Evolutionary conservation across 108 stramenopile species (phyloP).

Genomic region (Aurantiochytrium sp.): DNA sequence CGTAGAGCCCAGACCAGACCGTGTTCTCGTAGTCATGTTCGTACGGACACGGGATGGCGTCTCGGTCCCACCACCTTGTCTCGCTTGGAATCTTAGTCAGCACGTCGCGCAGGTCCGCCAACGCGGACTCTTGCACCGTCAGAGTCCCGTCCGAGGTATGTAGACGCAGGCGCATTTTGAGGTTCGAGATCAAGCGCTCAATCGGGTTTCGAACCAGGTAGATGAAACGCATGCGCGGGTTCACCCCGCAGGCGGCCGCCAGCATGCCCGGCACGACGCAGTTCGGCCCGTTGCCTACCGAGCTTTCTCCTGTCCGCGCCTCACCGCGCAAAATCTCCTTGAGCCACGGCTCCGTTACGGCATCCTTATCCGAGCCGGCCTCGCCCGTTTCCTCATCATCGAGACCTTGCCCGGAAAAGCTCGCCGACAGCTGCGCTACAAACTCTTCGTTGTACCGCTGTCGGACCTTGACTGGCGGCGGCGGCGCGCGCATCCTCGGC

Average conservation of each 20-base stretch:
- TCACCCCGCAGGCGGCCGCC: neutral
- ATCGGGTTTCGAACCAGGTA: neutral
- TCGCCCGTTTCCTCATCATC: neutral
- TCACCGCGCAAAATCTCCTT: neutral
- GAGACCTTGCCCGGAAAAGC: neutral
- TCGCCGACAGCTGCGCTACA: neutral
- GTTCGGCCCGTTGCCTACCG: neutral
- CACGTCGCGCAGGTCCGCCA: neutral
- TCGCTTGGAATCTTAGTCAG: neutral
- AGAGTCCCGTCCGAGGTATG: no score
- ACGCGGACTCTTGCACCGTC: neutral
- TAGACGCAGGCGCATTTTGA: neutral
- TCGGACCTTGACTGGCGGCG: neutral
- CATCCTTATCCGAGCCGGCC: no score
- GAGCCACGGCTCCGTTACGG: neutral
- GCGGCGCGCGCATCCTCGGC: no score
- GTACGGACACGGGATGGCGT: neutral
- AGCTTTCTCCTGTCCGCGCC: neutral
- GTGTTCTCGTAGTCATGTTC: neutral
- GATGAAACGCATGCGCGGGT: neutral
- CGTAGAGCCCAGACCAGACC: conserved; percentile 8
- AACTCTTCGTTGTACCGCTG: neutral
- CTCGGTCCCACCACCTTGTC: neutral
- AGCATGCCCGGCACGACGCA: neutral
- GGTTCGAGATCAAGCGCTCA: neutral